phyloP scores from a whole-genome alignment of 2,329 filamentous ascomycete genomes.

The Cytospora paraplurivora region DNA sequence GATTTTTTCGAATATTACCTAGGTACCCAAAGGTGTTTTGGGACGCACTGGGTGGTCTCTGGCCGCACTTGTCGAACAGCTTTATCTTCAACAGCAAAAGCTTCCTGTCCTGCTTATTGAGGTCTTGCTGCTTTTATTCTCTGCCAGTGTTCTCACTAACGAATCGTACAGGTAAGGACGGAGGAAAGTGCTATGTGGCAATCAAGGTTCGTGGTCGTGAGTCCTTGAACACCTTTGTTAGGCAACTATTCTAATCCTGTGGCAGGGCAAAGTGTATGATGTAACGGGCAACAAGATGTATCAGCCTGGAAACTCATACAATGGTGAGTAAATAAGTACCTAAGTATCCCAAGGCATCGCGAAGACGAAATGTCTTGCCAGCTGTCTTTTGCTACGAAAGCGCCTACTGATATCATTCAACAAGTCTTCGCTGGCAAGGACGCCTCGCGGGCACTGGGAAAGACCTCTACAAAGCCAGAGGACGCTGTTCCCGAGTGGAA shows the following conservation, averaged over 20 bases:
- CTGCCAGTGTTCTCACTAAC: conserved; percentile 1
- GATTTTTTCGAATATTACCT: conserved; percentile 34
- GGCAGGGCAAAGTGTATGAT: conserved; percentile 87
- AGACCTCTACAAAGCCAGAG: conserved; percentile 81
- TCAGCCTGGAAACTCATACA: conserved; percentile 77
- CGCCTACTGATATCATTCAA: background rate
- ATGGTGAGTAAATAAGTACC: conserved; percentile 63
- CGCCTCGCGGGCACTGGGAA: conserved; percentile 85
- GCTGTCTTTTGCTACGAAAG: background rate
- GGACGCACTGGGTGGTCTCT: background rate
- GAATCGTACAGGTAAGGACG: conserved; percentile 58
- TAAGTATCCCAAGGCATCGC: background rate
- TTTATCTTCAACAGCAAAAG: conserved; percentile 30
- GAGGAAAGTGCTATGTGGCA: conserved; percentile 67
- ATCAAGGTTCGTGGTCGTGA: conserved; percentile 61
- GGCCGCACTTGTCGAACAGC: background rate
- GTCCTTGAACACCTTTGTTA: conserved; percentile 42
- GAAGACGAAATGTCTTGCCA: background rate
- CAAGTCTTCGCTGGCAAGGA: conserved; percentile 95
- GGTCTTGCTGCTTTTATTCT: background rate
- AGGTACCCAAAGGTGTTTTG: background rate
- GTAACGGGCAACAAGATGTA: conserved; percentile 90
- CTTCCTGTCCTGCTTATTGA: background rate
- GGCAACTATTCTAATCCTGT: conserved; percentile 46
- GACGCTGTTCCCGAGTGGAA: conserved; percentile 84